Conservation (phyloP, 2,329 filamentous ascomycete genomes). For the Epichloe sibirici region DNA sequence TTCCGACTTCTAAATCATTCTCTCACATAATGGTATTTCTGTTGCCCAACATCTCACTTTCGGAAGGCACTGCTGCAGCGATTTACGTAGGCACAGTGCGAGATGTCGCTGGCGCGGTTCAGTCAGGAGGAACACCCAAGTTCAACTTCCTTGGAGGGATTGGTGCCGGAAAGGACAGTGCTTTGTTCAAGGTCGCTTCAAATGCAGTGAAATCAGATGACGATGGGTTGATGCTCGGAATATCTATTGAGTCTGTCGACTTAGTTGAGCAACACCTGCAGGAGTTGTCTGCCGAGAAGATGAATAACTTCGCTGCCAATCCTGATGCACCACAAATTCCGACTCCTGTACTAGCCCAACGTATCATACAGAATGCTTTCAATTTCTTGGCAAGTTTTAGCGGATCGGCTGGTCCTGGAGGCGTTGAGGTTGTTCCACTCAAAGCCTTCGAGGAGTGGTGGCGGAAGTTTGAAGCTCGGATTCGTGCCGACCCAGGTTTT, state of each 20-base stretch:
- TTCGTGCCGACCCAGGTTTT: slow-evolving; percentile 79
- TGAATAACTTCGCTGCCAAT: background rate
- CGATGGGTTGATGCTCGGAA: slow-evolving; percentile 59
- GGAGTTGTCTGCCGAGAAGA: slow-evolving; percentile 32
- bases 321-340: slow-evolving; percentile 28
- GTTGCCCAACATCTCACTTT: slow-evolving; percentile 64
- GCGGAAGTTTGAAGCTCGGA: slow-evolving; percentile 82
- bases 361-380: slow-evolving; percentile 94
- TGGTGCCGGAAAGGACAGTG: slow-evolving; percentile 79
- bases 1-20: slow-evolving; percentile 42
- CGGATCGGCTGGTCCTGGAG: slow-evolving; percentile 44
- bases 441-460: slow-evolving; percentile 97
- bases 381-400: slow-evolving; percentile 90
- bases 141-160: slow-evolving; percentile 85
- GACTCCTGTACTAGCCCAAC: slow-evolving; percentile 75
- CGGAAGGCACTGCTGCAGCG: slow-evolving; percentile 66
- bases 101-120: slow-evolving; percentile 26
- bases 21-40: slow-evolving; percentile 84
- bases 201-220: slow-evolving; percentile 8
- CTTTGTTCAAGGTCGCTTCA: slow-evolving; percentile 67
- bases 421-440: slow-evolving; percentile 80
- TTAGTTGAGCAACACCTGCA: slow-evolving; percentile 61
- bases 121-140: slow-evolving; percentile 34
- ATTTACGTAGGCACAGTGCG: slow-evolving; percentile 64
- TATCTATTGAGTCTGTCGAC: slow-evolving; percentile 66